Base-by-base conservation (phyloP, 345 rosid genomes). In the Rubroshorea leprosula region DNA sequence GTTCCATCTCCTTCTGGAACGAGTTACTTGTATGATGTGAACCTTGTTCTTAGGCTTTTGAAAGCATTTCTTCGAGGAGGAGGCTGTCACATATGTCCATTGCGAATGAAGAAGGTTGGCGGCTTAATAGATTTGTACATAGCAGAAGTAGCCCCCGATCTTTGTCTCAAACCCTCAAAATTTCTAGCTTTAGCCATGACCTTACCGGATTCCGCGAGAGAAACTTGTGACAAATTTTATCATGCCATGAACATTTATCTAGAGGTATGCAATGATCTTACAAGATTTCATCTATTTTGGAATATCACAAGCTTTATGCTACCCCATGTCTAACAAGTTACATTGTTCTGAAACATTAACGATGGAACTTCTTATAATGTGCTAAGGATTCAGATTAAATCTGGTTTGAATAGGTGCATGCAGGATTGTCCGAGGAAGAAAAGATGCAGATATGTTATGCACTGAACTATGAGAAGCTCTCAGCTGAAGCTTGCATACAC, bases 101-200 rank as follows among this genome's bases (percentile, higher is more conserved):
- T 39, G 58, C 72, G 52, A 17, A 17, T 80, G 72, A 76, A 66
- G 70, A 93, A 85, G 72, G 96, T 86, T 20, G 72, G 81, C 15
- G 49, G 73, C 55, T 80, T 93, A 80, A 69, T 89, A 69, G 99
- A 93, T 70, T 73, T 72, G 63, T 93, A 89, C 64, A 60, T 85
- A 60, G 81, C 84, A 31, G 97, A 93, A 74, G 97, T 93, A 64
- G 94, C 99, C 25, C 90, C 99, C 2, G 99, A 93, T 74, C 99
- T 84, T 55, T 80, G 72, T 59, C 60, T 89, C 55, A 89, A 76
- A 67, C 63, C 85, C 18, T 79, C 90, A 0, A 93, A 83, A 79
- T 87, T 89, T 68, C 55, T 83, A 17, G 78, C 89, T 56, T 72
- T 93, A 13, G 72, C 75, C 54, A 60, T 52, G 70, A 76, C 80